A percentile compares a stretch with the other conserved stretches of the same genome.
Conservation (phyloP, 768 basidiomycete genomes). For the Boletus vinaceobasis region DNA sequence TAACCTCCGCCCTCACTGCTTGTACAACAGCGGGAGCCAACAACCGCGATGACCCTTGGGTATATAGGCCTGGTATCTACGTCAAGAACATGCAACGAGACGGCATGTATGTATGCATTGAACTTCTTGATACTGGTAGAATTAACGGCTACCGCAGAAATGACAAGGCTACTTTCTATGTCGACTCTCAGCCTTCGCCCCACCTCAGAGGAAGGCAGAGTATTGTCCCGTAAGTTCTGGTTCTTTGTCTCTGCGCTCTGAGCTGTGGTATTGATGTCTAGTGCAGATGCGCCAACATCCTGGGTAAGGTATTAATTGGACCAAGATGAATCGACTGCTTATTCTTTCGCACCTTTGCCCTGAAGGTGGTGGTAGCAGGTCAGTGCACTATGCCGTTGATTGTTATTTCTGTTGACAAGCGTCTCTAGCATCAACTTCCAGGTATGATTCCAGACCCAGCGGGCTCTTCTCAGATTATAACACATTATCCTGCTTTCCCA, state of each 20-base stretch:
- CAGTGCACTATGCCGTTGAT: constrained; percentile 3
- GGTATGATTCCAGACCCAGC: constrained; percentile 3
- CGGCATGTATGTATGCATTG: constrained; percentile 48
- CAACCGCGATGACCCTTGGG: constrained; percentile 74
- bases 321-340: not conserved
- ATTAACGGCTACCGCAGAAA: constrained; percentile 42
- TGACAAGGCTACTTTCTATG: constrained; percentile 73
- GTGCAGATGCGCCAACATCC: constrained; percentile 60
- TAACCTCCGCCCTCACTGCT: not conserved
- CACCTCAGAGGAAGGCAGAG: constrained; percentile 59
- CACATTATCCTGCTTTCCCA: not conserved
- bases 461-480: not conserved
- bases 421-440: constrained; percentile 67
- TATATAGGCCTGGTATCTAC: constrained; percentile 67
- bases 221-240: constrained; percentile 58
- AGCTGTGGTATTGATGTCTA: not conserved
- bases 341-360: not conserved
- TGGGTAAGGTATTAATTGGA: constrained; percentile 35
- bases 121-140: not conserved
- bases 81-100: constrained; percentile 70
- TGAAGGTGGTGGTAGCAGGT: constrained; percentile 56
- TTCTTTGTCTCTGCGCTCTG: not conserved
- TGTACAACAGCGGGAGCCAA: constrained; percentile 54
- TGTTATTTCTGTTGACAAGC: not conserved
- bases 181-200: constrained; percentile 54